phyloP scores from a whole-genome alignment of 176 grass and related monocot species.

The Zoysia pacifica region DNA sequence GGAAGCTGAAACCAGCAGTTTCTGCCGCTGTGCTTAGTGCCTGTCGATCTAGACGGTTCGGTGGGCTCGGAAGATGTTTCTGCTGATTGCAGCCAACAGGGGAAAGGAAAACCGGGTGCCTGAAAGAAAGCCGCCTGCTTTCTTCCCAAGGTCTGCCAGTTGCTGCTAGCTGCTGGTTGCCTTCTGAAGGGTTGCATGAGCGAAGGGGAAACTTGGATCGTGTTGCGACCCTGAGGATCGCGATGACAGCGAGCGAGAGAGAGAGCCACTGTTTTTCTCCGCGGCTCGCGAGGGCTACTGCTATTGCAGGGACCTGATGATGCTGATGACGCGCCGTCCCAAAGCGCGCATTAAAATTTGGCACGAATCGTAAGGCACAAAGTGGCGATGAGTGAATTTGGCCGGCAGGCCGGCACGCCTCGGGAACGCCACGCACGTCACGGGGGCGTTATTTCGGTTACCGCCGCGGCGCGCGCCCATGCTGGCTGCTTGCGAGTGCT shows the following conservation, averaged over 20 bases:
- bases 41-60: constrained; percentile 20
- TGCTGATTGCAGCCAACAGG: not conserved
- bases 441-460: constrained; percentile 48
- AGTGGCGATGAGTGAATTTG: constrained; percentile 8
- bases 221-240: not conserved
- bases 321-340: not conserved
- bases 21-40: no score
- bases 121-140: not conserved
- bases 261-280: not conserved
- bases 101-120: not conserved
- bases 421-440: constrained; percentile 32
- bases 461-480: not conserved
- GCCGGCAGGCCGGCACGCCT: constrained; percentile 13
- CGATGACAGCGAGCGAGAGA: not conserved
- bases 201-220: not conserved
- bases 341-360: constrained; percentile 36
- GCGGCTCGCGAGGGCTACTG: no score
- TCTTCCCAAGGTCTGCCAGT: not conserved
- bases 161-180: not conserved
- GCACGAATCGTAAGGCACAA: constrained; percentile 49
- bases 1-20: no score
- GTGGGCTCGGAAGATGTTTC: not conserved
- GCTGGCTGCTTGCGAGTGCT: not conserved
- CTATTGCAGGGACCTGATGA: not conserved
- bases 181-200: constrained; percentile 6